Percentiles rank a stretch among this genome's conserved stretches.
These are phyloP conservation scores for Dunaliella primolecta DNA, from an alignment of 139 green algal genomes.

Conservation along the genomic window DNA sequence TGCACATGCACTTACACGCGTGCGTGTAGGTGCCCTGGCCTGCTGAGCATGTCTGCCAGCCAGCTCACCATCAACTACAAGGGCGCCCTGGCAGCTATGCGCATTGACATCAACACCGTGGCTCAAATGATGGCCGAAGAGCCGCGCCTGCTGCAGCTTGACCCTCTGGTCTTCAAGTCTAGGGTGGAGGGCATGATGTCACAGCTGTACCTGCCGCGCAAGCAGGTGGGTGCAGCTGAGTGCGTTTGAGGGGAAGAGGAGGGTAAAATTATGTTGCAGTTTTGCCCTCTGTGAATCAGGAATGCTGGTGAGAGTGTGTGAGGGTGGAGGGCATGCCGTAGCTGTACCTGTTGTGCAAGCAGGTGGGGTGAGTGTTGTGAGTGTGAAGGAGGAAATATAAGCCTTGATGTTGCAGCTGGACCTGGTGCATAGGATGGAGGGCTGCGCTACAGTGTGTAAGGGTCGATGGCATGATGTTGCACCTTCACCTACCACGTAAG, in stretches of 20 bases:
- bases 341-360: no score
- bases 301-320: no score
- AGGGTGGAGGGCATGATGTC: conserved; percentile 9
- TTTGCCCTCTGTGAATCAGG: not conserved
- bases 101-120: not conserved
- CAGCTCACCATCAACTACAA: conserved; percentile 9
- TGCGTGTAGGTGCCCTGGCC: not conserved
- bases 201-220: conserved; percentile 9
- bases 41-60: not conserved
- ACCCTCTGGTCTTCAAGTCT: not conserved
- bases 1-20: not conserved
- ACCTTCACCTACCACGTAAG: no score
- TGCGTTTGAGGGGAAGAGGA: not conserved
- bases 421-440: no score
- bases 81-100: conserved; percentile 3
- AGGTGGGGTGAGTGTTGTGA: no score
- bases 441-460: no score
- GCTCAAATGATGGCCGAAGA: conserved; percentile 2
- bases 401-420: no score
- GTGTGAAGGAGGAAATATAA: no score
- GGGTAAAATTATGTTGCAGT: not conserved
- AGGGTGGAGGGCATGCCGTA: no score
- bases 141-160: conserved; percentile 8
- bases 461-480: no score
- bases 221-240: not conserved